Percentiles rank a stretch among this genome's conserved stretches.
Conservation (phyloP, 192 early-diverging fungal genomes). For the Dissophora ornata region DNA sequence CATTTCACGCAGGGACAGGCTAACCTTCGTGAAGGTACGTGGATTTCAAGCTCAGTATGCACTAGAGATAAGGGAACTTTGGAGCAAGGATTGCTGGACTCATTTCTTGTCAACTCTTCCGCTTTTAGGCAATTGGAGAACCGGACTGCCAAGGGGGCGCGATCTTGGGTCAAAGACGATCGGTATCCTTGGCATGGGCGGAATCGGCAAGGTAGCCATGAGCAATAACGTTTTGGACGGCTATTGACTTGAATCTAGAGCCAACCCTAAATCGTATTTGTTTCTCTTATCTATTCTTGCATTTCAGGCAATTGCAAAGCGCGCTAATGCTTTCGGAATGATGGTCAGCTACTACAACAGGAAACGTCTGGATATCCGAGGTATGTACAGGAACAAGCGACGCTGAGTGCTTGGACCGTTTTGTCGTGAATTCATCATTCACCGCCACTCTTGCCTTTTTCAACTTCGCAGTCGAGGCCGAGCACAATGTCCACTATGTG, state of each 20-base stretch:
- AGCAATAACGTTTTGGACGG: too few relatives aligned
- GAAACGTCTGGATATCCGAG: slow-evolving; percentile 47
- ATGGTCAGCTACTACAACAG: slow-evolving; percentile 64
- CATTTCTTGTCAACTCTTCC: too few relatives aligned
- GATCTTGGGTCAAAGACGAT: slow-evolving; percentile 55
- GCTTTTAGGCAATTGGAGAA: slow-evolving; percentile 53
- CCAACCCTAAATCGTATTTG: background rate
- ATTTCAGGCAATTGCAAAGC: slow-evolving; percentile 59
- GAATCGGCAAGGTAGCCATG: slow-evolving; percentile 65
- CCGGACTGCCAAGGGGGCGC: slow-evolving; percentile 44
- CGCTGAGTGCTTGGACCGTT: too few relatives aligned
- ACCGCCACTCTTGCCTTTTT: background rate
- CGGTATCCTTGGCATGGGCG: slow-evolving; percentile 64
- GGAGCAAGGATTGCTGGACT: too few relatives aligned
- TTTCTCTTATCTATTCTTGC: background rate
- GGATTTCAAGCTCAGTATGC: too few relatives aligned
- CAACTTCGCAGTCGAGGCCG: slow-evolving; percentile 52
- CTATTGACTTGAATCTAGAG: background rate
- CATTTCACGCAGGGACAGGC: slow-evolving; percentile 50
- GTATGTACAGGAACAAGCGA: too few relatives aligned
- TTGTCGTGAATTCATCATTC: too few relatives aligned
- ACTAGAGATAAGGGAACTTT: too few relatives aligned
- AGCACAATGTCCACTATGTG: slow-evolving; percentile 56
- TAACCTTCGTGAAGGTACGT: slow-evolving; percentile 53
- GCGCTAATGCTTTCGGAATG: slow-evolving; percentile 61